phyloP scores from a whole-genome alignment of 805 yeast species.

The Starmerella apis region DNA sequence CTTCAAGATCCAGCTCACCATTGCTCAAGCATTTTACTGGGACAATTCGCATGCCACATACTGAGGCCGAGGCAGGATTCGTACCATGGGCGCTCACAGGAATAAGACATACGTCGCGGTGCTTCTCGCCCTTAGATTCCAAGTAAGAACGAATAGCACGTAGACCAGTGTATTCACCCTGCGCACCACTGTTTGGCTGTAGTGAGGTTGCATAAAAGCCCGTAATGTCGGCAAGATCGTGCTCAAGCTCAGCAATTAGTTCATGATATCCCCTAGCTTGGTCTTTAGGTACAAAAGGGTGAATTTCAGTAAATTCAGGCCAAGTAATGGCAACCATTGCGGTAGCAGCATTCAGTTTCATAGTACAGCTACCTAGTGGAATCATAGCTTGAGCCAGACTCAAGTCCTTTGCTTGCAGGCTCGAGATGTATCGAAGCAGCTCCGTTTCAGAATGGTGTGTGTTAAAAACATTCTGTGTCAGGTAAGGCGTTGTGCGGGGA shows the following conservation, averaged over 20 bases:
- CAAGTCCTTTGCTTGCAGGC: slow-evolving; percentile 74
- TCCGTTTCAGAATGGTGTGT: slow-evolving; percentile 88
- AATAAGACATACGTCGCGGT: slow-evolving; percentile 79
- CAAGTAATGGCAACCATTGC: slow-evolving; percentile 91
- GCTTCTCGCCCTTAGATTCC: slow-evolving; percentile 54
- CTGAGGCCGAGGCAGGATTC: slow-evolving; percentile 96
- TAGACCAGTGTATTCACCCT: slow-evolving; percentile 93
- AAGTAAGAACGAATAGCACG: slow-evolving; percentile 74
- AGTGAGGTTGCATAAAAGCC: slow-evolving; percentile 84
- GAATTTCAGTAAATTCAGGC: slow-evolving; percentile 82
- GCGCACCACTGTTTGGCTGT: slow-evolving; percentile 98
- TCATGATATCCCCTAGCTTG: slow-evolving; percentile 85
- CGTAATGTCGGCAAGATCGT: slow-evolving; percentile 80
- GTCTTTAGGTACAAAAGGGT: slow-evolving; percentile 83
- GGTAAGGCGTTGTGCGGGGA: slow-evolving; percentile 30
- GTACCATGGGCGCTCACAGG: slow-evolving; percentile 99
- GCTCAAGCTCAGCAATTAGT: slow-evolving; percentile 63
- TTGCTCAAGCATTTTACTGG: slow-evolving; percentile 76
- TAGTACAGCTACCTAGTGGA: slow-evolving; percentile 94
- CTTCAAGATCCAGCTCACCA: slow-evolving; percentile 78
- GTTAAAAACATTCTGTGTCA: slow-evolving; percentile 72
- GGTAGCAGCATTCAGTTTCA: slow-evolving; percentile 92
- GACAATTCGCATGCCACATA: slow-evolving; percentile 90
- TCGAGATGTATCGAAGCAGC: slow-evolving; percentile 80
- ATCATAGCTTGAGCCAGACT: slow-evolving; percentile 95